These are phyloP conservation scores for Neurospora sp. DNA, from an alignment of 495 filamentous ascomycete genomes.

Conservation along the genomic window DNA sequence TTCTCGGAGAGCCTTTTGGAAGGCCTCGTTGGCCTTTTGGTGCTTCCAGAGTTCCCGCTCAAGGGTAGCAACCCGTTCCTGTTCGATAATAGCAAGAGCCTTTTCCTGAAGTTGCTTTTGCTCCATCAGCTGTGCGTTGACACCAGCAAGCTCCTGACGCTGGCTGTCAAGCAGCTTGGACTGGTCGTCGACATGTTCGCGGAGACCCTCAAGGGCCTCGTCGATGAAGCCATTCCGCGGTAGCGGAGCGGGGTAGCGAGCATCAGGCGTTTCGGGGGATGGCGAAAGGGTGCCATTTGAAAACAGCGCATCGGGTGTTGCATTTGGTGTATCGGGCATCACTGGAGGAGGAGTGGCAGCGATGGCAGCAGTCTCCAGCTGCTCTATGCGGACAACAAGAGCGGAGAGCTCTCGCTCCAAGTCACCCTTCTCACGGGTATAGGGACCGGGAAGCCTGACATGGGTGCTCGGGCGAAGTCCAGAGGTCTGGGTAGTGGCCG, in stretches of 20 bases:
- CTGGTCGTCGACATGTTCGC: slow-evolving; percentile 69
- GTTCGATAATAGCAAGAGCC: slow-evolving; percentile 44
- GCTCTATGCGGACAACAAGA: slow-evolving; percentile 55
- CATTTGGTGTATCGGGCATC: slow-evolving; percentile 55
- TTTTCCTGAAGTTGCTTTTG: slow-evolving; percentile 55
- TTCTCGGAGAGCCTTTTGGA: slow-evolving; percentile 92
- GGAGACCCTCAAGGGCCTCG: slow-evolving; percentile 59
- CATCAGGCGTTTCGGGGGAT: not conserved
- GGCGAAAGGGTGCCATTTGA: slow-evolving; percentile 27
- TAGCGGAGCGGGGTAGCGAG: slow-evolving; percentile 14
- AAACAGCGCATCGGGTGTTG: slow-evolving; percentile 43
- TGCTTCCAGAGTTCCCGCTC: slow-evolving; percentile 93
- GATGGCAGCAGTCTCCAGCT: slow-evolving; percentile 49
- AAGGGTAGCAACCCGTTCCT: slow-evolving; percentile 47
- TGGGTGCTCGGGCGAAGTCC: slow-evolving; percentile 29
- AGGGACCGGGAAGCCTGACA: slow-evolving; percentile 53
- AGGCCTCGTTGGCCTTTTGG: slow-evolving; percentile 96
- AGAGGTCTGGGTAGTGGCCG: slow-evolving; percentile 18
- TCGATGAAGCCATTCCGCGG: slow-evolving; percentile 40
- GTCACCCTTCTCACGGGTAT: slow-evolving; percentile 50
- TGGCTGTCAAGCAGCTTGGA: slow-evolving; percentile 67
- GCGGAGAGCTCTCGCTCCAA: slow-evolving; percentile 64
- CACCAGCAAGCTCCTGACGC: slow-evolving; percentile 57
- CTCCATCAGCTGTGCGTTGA: slow-evolving; percentile 57
- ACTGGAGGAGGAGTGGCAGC: slow-evolving; percentile 34